Evolutionary conservation across 2,329 filamentous ascomycete genomes (phyloP).

Genomic region (Claviceps sp.): DNA sequence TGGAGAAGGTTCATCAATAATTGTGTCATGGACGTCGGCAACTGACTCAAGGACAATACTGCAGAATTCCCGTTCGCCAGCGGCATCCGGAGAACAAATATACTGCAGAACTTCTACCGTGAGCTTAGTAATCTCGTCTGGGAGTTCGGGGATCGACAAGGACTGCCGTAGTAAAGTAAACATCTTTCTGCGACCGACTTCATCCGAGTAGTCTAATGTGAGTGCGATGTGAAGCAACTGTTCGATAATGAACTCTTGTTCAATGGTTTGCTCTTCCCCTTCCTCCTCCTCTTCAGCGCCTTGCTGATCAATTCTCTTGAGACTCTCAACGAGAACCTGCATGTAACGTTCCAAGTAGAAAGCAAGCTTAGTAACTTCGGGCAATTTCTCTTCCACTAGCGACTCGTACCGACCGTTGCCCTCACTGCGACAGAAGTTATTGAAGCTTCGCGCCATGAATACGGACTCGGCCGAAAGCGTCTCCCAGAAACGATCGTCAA

Average conservation of each 20-base stretch:
- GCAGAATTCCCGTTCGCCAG: conserved; percentile 71
- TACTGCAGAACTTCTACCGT: conserved; percentile 68
- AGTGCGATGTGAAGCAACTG: conserved; percentile 86
- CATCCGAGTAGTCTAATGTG: conserved; percentile 93
- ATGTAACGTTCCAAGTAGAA: conserved; percentile 78
- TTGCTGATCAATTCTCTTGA: conserved; percentile 43
- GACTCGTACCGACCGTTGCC: conserved; percentile 61
- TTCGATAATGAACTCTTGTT: conserved; percentile 91
- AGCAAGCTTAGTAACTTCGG: conserved; percentile 82
- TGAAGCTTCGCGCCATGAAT: conserved; percentile 86
- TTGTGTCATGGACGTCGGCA: conserved; percentile 90
- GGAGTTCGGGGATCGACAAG: conserved; percentile 72
- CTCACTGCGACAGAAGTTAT: conserved; percentile 74
- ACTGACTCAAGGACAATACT: conserved; percentile 83
- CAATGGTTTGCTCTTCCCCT: conserved; percentile 72
- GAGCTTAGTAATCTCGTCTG: conserved; percentile 85
- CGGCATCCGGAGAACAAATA: conserved; percentile 63
- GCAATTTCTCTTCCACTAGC: conserved; percentile 82
- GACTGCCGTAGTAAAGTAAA: conserved; percentile 79
- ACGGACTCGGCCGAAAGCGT: conserved; percentile 72
- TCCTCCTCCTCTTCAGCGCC: conserved; percentile 38
- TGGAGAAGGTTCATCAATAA: conserved; percentile 54
- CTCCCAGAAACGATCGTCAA: conserved; percentile 68
- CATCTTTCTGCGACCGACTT: conserved; percentile 91
- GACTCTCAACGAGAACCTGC: conserved; percentile 49